phyloP scores from a whole-genome alignment of 768 basidiomycete species.

The Amanita thiersii region DNA sequence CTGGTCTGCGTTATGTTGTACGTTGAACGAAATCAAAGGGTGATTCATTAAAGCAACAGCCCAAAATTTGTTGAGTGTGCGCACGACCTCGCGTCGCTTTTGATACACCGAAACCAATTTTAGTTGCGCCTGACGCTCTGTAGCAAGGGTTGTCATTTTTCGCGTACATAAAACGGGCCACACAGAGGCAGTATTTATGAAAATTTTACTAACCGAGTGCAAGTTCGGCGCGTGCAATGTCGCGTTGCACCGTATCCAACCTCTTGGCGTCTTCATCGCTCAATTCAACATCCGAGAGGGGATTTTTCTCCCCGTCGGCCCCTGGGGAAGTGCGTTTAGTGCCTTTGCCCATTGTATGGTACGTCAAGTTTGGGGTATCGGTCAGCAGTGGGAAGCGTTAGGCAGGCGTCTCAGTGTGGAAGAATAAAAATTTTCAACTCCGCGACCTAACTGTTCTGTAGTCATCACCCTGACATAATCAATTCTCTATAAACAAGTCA shows the following conservation, averaged over 20 bases:
- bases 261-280: constrained; percentile 66
- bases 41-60: constrained; percentile 79
- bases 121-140: constrained; percentile 60
- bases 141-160: constrained; percentile 6
- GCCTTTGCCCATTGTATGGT: constrained; percentile 32
- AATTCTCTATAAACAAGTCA: neutral
- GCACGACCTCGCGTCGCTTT: constrained; percentile 59
- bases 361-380: constrained; percentile 12
- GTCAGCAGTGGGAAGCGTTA: constrained; percentile 13
- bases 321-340: constrained; percentile 80
- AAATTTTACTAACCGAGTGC: constrained; percentile 48
- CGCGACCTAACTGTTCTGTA: constrained; percentile 10
- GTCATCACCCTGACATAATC: neutral
- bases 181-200: constrained; percentile 2
- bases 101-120: constrained; percentile 56
- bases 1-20: constrained; percentile 70
- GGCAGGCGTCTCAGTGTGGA: constrained; percentile 11
- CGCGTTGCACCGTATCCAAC: constrained; percentile 57
- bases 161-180: constrained; percentile 5
- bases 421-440: constrained; percentile 22
- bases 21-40: constrained; percentile 49
- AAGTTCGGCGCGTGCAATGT: constrained; percentile 63
- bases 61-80: constrained; percentile 76
- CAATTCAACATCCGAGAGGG: constrained; percentile 59
- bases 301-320: constrained; percentile 64